These are phyloP conservation scores for Hypoxylon sp. DNA, from an alignment of 2,329 filamentous ascomycete genomes.

Conservation along the genomic window DNA sequence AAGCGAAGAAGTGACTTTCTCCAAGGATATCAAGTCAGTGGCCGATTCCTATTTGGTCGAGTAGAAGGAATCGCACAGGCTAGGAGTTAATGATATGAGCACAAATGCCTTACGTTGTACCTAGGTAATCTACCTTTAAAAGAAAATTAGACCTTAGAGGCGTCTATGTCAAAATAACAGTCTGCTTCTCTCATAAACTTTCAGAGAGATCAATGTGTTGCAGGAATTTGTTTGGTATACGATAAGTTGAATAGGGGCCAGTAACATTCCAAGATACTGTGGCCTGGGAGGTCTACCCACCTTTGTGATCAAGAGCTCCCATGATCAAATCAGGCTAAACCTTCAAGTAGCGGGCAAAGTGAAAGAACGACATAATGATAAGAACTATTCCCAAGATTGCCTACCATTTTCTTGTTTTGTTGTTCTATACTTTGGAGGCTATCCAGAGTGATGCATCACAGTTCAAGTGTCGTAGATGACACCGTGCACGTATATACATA, in stretches of 20 bases:
- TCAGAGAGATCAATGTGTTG: neutral
- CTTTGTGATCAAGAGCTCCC: neutral
- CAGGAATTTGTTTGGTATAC: neutral
- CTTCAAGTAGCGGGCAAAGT: neutral
- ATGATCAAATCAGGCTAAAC: neutral
- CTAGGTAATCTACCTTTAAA: neutral
- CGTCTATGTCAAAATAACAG: neutral
- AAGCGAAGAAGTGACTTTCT: constrained; percentile 83
- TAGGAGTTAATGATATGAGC: constrained; percentile 25
- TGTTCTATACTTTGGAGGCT: neutral
- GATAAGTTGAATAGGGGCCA: neutral
- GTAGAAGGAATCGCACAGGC: constrained; percentile 58
- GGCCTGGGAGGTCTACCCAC: too few relatives aligned
- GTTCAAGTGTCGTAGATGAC: neutral
- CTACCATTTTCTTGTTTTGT: neutral
- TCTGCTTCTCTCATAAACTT: neutral
- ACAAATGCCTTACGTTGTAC: constrained; percentile 15
- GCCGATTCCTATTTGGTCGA: constrained; percentile 83
- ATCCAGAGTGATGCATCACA: neutral
- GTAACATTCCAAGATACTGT: too few relatives aligned
- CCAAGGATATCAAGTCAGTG: constrained; percentile 81
- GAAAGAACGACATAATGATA: neutral
- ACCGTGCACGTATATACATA: neutral
- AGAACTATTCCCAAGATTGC: neutral
- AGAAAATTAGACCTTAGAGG: neutral